Evolutionary conservation across 1,284 basidiomycete species (phyloP).

Genomic region (Rhizoctonia solani): DNA sequence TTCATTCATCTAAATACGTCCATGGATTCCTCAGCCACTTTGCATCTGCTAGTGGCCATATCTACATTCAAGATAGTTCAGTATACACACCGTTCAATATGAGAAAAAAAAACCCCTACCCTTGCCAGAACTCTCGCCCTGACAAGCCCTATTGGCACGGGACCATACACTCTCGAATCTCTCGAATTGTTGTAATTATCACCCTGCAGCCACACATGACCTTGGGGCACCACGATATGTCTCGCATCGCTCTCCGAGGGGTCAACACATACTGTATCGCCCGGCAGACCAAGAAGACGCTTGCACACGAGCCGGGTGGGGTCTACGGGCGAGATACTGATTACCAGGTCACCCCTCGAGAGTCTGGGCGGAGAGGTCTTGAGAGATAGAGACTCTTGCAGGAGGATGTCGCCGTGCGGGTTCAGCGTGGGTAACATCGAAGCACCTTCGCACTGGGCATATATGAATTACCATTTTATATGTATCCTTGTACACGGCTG

Average conservation of each 20-base stretch:
- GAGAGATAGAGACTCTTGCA: conserved; percentile 65
- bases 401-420: conserved; percentile 59
- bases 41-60: conserved; percentile 54
- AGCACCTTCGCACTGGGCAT: conserved; percentile 58
- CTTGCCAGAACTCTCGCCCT: conserved; percentile 76
- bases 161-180: conserved; percentile 90
- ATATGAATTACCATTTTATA: neutral
- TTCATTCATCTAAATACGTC: conserved; percentile 47
- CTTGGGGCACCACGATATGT: conserved; percentile 76
- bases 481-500: no score
- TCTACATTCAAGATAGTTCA: conserved; percentile 46
- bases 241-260: conserved; percentile 53
- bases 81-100: neutral
- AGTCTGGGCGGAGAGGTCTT: conserved; percentile 59
- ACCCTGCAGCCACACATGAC: conserved; percentile 90
- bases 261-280: conserved; percentile 88
- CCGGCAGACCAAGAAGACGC: conserved; percentile 86
- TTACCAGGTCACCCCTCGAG: conserved; percentile 80
- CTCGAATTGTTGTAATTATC: conserved; percentile 85
- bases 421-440: conserved; percentile 88
- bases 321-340: conserved; percentile 73
- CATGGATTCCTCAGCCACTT: conserved; percentile 56
- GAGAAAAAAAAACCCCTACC: conserved; percentile 54
- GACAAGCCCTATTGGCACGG: conserved; percentile 83
- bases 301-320: conserved; percentile 82